Evolutionary conservation across 2,329 filamentous ascomycete species (phyloP).

Genomic region (Colletotrichum sp.): DNA sequence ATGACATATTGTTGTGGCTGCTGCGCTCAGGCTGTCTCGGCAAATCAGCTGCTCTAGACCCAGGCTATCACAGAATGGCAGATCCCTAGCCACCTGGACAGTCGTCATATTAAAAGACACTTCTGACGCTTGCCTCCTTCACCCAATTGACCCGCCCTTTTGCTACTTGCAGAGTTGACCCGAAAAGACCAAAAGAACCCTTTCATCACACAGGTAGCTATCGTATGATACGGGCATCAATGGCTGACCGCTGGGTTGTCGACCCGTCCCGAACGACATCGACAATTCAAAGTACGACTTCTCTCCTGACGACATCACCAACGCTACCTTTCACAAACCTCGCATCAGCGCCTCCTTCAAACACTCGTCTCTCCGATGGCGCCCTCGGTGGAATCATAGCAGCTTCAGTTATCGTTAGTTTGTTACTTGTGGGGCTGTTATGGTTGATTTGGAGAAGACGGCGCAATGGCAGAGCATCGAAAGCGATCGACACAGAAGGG

Average conservation of each 20-base stretch:
- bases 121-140: too few species aligned
- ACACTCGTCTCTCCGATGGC: background rate
- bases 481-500: background rate
- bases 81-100: background rate
- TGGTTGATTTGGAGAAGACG: background rate
- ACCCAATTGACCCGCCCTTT: too few species aligned
- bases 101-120: background rate
- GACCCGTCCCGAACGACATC: background rate
- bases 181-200: too few species aligned
- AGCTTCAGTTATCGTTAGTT: background rate
- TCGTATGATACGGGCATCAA: too few species aligned
- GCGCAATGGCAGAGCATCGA: background rate
- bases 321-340: background rate
- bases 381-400: background rate
- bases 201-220: too few species aligned
- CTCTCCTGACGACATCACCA: accelerated
- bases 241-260: background rate
- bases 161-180: too few species aligned
- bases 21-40: too few species aligned
- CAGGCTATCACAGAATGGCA: background rate
- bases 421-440: background rate
- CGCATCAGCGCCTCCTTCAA: background rate
- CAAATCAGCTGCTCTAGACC: background rate
- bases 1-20: too few species aligned
- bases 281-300: background rate